A percentile compares a stretch with the other conserved stretches of the same genome.
phyloP scores from a whole-genome alignment of 768 basidiomycete species.

The Mycena vulgaris region DNA sequence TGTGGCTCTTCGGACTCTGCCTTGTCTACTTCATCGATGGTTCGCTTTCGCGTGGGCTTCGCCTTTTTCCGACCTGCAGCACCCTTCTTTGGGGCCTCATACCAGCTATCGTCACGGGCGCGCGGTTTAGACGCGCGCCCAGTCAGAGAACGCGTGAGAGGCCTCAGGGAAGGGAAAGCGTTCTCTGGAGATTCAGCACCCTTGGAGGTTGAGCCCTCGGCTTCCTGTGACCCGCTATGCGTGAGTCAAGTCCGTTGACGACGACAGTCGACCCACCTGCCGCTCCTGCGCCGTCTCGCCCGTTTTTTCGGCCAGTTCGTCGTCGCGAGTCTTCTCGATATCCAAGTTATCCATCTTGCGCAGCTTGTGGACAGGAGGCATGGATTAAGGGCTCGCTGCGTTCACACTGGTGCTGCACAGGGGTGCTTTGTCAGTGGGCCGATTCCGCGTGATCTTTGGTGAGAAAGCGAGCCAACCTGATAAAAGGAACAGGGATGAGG shows the following conservation, averaged over 20 bases:
- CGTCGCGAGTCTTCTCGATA: constrained; percentile 10
- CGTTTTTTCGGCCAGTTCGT: not conserved
- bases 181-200: not conserved
- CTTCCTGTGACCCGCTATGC: not conserved
- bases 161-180: constrained; percentile 1
- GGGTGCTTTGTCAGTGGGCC: constrained; percentile 28
- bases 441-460: not conserved
- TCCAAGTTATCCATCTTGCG: constrained; percentile 12
- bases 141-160: constrained; percentile 28
- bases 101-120: constrained; percentile 35
- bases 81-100: constrained; percentile 26
- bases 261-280: constrained; percentile 5
- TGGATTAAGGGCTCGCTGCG: not conserved
- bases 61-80: constrained; percentile 19
- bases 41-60: constrained; percentile 25
- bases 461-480: not conserved
- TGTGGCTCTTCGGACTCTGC: constrained; percentile 26
- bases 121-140: constrained; percentile 33
- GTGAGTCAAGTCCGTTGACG: not conserved
- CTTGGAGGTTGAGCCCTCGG: not conserved
- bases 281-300: not conserved
- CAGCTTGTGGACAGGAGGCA: not conserved
- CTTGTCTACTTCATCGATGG: constrained; percentile 27
- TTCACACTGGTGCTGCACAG: constrained; percentile 2
- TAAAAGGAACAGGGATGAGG: not conserved